phyloP scores from a whole-genome alignment of 139 green algal species.

The Parachlorella kessleri region DNA sequence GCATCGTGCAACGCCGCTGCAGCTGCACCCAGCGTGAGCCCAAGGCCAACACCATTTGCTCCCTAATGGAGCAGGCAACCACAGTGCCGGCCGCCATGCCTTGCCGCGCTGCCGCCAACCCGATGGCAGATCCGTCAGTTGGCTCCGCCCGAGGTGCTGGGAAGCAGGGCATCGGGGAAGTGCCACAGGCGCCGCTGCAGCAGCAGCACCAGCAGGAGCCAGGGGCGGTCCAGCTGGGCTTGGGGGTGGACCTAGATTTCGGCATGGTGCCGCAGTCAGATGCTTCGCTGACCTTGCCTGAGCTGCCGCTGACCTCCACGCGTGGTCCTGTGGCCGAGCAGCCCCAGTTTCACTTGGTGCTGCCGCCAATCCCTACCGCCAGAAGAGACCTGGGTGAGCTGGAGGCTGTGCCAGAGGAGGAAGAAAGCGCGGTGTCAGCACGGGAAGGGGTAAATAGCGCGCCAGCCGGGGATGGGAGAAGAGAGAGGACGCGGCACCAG shows the following conservation, averaged over 20 bases:
- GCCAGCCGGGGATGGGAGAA: too few species aligned
- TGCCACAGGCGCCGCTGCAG: too few species aligned
- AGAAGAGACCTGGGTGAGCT: too few species aligned
- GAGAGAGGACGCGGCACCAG: too few species aligned
- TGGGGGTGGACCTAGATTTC: too few species aligned
- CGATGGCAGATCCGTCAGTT: neutral
- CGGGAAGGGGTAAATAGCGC: too few species aligned
- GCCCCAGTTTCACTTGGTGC: neutral
- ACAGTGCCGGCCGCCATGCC: neutral
- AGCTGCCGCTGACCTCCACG: too few species aligned
- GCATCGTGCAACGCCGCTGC: conserved; percentile 10
- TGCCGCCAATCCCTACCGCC: neutral
- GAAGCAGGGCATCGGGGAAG: neutral
- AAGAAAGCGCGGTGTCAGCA: too few species aligned
- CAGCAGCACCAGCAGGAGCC: neutral
- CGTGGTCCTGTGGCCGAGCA: too few species aligned
- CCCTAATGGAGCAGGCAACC: neutral
- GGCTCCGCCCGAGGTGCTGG: neutral
- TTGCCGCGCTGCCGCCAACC: neutral
- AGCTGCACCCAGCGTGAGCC: neutral
- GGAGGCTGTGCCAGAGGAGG: conserved; percentile 8
- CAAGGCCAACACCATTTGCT: conserved; percentile 10
- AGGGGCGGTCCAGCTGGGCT: neutral
- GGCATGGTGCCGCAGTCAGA: too few species aligned
- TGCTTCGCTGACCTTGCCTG: too few species aligned